phyloP scores from a whole-genome alignment of 2,329 filamentous ascomycete species.

The Aspergillus phoenicis region DNA sequence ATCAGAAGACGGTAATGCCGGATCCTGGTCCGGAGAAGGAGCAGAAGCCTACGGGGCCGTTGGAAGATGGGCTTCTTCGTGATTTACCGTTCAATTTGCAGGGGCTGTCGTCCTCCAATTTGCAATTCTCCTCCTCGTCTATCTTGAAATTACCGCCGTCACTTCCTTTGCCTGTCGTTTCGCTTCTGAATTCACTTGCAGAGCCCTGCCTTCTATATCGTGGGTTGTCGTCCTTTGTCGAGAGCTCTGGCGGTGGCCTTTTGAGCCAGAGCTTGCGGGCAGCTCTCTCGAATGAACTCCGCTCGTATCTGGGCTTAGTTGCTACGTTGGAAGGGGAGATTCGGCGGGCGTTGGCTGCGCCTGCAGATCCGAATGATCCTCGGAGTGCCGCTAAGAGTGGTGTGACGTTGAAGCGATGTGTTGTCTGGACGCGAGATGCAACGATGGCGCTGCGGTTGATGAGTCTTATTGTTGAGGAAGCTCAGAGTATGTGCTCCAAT shows the following conservation, averaged over 20 bases:
- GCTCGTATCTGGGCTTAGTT: constrained; percentile 86
- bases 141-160: constrained; percentile 75
- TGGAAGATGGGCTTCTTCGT: constrained; percentile 68
- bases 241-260: constrained; percentile 78
- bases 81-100: constrained; percentile 93
- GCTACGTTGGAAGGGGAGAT: constrained; percentile 93
- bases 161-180: constrained; percentile 80
- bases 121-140: constrained; percentile 71
- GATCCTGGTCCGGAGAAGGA: constrained; percentile 22
- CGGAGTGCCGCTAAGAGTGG: constrained; percentile 79
- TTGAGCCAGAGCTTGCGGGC: constrained; percentile 88
- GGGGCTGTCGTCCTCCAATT: constrained; percentile 82
- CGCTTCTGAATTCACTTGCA: constrained; percentile 83
- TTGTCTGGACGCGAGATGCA: constrained; percentile 96
- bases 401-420: constrained; percentile 90
- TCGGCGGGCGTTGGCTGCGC: constrained; percentile 72
- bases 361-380: constrained; percentile 62
- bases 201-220: constrained; percentile 93
- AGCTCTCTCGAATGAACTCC: constrained; percentile 79
- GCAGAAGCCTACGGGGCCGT: constrained; percentile 59
- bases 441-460: constrained; percentile 93
- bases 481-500: constrained; percentile 60
- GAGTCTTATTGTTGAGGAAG: constrained; percentile 91
- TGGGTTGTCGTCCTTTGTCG: constrained; percentile 76
- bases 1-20: constrained; percentile 19